Conservation (phyloP, 768 basidiomycete species). For the Gloeopeniophorella convolvens region DNA sequence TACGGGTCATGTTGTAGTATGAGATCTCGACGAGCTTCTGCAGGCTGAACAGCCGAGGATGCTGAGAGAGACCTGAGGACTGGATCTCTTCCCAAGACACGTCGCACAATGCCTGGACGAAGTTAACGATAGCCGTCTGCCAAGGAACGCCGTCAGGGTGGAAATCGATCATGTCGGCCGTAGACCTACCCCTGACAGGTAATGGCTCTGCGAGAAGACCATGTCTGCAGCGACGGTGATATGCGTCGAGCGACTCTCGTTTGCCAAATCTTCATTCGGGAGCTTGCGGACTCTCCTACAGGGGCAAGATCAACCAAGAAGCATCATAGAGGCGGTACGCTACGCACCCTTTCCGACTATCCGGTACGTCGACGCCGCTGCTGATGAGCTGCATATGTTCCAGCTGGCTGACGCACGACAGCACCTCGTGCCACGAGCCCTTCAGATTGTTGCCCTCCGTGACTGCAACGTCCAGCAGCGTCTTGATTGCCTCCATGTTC, state of each 20-base stretch:
- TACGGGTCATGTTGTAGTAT: conserved; percentile 98
- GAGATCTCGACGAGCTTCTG: conserved; percentile 99
- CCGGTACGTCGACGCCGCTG: conserved; percentile 79
- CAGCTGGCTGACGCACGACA: conserved; percentile 95
- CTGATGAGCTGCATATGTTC: conserved; percentile 98
- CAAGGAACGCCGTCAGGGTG: conserved; percentile 3
- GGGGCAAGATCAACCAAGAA: conserved; percentile 16
- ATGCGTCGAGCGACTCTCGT: conserved; percentile 94
- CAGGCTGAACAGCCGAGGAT: conserved; percentile 92
- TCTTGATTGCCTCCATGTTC: conserved; percentile 98
- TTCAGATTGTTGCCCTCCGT: conserved; percentile 96
- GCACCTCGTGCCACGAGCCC: conserved; percentile 92
- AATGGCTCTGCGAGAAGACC: conserved; percentile 96
- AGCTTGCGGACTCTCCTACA: conserved; percentile 46
- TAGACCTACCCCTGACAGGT: conserved; percentile 82
- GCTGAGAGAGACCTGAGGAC: conserved; percentile 89
- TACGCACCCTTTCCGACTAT: conserved; percentile 76
- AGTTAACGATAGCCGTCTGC: conserved; percentile 95
- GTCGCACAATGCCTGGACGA: conserved; percentile 91
- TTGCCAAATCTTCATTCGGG: conserved; percentile 89
- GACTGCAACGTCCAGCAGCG: conserved; percentile 88
- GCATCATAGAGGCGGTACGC: not conserved
- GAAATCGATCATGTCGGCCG: not conserved
- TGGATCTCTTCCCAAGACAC: conserved; percentile 99
- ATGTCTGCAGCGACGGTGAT: conserved; percentile 99